These are phyloP conservation scores for Acacia melanoxylon DNA, from an alignment of 306 rosid genomes.

Conservation along the genomic window DNA sequence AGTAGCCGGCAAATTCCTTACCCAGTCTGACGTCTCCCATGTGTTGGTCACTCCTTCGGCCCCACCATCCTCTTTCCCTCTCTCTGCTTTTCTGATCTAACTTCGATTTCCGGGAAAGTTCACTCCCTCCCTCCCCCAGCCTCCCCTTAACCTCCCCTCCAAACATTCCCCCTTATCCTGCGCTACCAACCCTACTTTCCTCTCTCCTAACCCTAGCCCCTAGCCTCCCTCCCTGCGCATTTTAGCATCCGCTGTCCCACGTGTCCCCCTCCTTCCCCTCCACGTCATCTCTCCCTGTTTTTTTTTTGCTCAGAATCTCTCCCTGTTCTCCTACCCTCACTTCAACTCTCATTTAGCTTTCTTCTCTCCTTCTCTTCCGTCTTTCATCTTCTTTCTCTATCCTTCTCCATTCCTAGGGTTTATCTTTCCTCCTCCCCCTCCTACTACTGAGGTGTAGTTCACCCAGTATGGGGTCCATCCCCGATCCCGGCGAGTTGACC, in stretches of 20 bases:
- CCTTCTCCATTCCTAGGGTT: conserved; percentile 39
- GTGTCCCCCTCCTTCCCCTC: conserved; percentile 42
- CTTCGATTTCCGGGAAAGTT: conserved; percentile 80
- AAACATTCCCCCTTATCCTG: background rate
- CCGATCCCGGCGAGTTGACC: conserved; percentile 96
- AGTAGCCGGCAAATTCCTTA: conserved; percentile 18
- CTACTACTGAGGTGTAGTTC: conserved; percentile 22
- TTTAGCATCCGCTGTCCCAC: conserved; percentile 51
- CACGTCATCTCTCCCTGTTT: conserved; percentile 48
- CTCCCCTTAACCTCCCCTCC: no score
- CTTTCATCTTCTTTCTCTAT: background rate
- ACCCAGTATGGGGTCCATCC: conserved; percentile 82
- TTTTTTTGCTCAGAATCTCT: no score
- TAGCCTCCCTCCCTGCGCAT: conserved; percentile 37
- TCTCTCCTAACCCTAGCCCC: background rate
- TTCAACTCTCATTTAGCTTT: conserved; percentile 18
- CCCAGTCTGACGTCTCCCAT: conserved; percentile 78
- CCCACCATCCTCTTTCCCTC: conserved; percentile 40
- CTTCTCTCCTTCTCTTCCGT: background rate
- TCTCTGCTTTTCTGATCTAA: conserved; percentile 26
- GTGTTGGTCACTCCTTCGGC: conserved; percentile 63
- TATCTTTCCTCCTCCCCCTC: conserved; percentile 21
- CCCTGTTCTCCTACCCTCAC: background rate
- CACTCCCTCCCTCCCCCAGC: background rate
- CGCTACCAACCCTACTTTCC: background rate